phyloP scores from a whole-genome alignment of 2,329 filamentous ascomycete genomes.

The Stemphylium vesicarium region DNA sequence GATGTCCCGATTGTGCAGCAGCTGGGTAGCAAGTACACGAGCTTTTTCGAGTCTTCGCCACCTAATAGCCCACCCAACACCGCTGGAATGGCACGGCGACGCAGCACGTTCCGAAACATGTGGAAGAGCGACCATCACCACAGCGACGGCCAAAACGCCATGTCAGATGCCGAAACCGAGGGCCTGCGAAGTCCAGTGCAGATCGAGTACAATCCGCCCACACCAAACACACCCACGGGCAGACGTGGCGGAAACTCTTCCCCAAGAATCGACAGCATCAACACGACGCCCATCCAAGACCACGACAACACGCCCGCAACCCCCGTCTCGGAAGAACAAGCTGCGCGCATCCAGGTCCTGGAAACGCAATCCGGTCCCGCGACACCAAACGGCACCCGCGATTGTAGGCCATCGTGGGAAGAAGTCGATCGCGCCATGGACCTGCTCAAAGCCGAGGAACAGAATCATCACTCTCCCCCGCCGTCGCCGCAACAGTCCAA shows the following conservation, averaged over 20 bases:
- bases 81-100: constrained; percentile 29
- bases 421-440: constrained; percentile 46
- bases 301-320: constrained; percentile 6
- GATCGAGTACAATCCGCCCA: constrained; percentile 44
- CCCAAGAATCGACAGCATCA: constrained; percentile 16
- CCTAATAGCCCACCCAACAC: constrained; percentile 41
- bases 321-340: constrained; percentile 31
- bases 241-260: neutral
- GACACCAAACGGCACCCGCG: constrained; percentile 52
- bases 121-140: constrained; percentile 44
- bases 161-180: constrained; percentile 44
- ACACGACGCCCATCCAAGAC: constrained; percentile 2
- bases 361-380: constrained; percentile 54
- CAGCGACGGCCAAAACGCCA: constrained; percentile 32
- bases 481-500: constrained; percentile 1
- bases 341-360: constrained; percentile 37
- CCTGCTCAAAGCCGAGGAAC: constrained; percentile 38
- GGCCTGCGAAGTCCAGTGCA: constrained; percentile 40
- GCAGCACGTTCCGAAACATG: constrained; percentile 42
- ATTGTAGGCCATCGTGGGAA: constrained; percentile 47
- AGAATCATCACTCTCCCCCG: constrained; percentile 12
- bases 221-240: constrained; percentile 30
- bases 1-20: constrained; percentile 56
- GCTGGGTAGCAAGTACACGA: constrained; percentile 45
- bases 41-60: constrained; percentile 48